phyloP scores from a whole-genome alignment of 2,329 filamentous ascomycete species.

The Colletotrichum navitas region DNA sequence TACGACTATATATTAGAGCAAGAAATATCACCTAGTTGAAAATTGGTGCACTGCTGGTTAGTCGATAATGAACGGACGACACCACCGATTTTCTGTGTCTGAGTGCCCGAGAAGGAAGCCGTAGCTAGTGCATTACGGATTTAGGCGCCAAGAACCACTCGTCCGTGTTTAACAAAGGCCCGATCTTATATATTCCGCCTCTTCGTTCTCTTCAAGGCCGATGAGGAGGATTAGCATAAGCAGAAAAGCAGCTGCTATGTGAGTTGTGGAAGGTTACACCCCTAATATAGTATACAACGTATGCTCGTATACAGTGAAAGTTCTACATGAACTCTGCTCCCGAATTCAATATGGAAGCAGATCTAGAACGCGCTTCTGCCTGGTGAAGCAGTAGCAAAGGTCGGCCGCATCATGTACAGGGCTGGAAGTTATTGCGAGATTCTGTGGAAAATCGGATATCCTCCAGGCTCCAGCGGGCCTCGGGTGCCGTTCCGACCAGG shows the following conservation, averaged over 20 bases:
- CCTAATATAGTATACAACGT: background rate
- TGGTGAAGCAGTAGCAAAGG: conserved; percentile 2
- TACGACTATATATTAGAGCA: background rate
- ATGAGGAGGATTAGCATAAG: background rate
- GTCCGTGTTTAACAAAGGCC: too few species aligned
- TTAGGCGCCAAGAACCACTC: background rate
- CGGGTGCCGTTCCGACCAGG: background rate
- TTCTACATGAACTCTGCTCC: too few species aligned
- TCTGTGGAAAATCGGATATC: background rate
- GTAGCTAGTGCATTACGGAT: too few species aligned
- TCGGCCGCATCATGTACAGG: background rate
- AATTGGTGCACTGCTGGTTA: too few species aligned
- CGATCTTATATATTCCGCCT: too few species aligned
- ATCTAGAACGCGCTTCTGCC: conserved; percentile 11
- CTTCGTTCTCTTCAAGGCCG: too few species aligned
- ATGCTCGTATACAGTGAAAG: too few species aligned
- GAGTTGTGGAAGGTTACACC: background rate
- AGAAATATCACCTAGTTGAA: background rate
- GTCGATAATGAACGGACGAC: background rate
- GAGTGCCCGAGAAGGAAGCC: background rate
- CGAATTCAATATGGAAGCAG: background rate
- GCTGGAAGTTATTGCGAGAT: background rate
- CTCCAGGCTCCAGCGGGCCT: conserved; percentile 28
- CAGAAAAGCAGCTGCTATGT: background rate
- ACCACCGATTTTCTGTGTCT: background rate